phyloP scores from a whole-genome alignment of 176 grass and related monocot genomes.

The Musa troglodytarum region DNA sequence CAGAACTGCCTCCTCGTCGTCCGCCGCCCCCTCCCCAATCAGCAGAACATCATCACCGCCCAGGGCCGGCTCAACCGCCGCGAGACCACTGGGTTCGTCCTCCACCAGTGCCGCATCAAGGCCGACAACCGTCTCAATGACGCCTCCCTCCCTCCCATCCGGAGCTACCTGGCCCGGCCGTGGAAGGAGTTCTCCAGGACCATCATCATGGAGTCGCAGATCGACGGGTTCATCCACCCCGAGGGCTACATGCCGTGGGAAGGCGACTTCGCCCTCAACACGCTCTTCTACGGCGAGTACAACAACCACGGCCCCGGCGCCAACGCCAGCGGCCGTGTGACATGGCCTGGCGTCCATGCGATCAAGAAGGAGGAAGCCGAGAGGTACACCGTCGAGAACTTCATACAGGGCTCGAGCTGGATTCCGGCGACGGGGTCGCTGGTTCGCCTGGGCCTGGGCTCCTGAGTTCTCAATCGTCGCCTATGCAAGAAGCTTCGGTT shows the following conservation, averaged over 20 bases:
- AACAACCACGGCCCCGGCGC: slow-evolving; percentile 46
- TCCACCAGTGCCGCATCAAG: slow-evolving; percentile 53
- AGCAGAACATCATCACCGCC: slow-evolving; percentile 59
- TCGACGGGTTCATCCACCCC: slow-evolving; percentile 49
- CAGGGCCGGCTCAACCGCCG: slow-evolving; percentile 54
- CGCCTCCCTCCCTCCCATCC: not conserved
- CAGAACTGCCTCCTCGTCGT: slow-evolving; percentile 66
- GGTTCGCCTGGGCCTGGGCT: slow-evolving; percentile 39
- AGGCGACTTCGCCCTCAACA: slow-evolving; percentile 31
- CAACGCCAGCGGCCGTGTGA: slow-evolving; percentile 25
- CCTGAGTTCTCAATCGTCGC: no score
- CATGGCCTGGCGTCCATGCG: slow-evolving; percentile 45
- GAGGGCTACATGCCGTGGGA: slow-evolving; percentile 70
- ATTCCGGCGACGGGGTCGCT: slow-evolving; percentile 65
- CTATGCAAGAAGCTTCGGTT: no score
- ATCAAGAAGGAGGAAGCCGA: slow-evolving; percentile 34
- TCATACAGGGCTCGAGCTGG: slow-evolving; percentile 64
- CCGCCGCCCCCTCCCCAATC: slow-evolving; percentile 37
- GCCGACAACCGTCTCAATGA: slow-evolving; percentile 29
- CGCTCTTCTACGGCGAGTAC: slow-evolving; percentile 63
- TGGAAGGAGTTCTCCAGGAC: slow-evolving; percentile 66
- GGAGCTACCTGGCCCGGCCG: slow-evolving; percentile 52
- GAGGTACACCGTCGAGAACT: slow-evolving; percentile 53
- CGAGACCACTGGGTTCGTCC: slow-evolving; percentile 73
- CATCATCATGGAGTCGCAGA: slow-evolving; percentile 58